phyloP scores from a whole-genome alignment of 78 protist species.

The Tieghemostelium lacteum region DNA sequence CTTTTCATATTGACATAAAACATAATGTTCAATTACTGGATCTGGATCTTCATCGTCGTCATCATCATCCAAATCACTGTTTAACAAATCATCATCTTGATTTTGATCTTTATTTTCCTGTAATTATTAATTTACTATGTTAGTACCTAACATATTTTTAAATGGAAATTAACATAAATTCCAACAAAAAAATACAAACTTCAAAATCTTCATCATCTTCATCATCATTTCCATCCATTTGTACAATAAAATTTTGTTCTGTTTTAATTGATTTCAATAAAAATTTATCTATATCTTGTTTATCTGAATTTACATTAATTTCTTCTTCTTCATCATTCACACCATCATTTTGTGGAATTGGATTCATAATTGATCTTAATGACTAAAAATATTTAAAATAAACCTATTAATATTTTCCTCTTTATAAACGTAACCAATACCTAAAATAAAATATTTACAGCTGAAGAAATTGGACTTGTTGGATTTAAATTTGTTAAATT shows the following conservation, averaged over 20 bases:
- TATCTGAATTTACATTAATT: background rate
- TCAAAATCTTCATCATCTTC: conserved; percentile 34
- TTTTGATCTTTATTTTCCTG: conserved; percentile 24
- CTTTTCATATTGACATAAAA: conserved; percentile 67
- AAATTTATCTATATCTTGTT: conserved; percentile 26
- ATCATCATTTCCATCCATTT: conserved; percentile 52
- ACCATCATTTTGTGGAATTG: conserved; percentile 69
- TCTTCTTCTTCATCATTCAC: background rate
- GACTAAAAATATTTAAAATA: conserved; percentile 12
- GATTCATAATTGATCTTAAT: conserved; percentile 47
- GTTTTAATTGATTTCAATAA: conserved; percentile 7
- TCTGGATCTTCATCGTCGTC: conserved; percentile 71
- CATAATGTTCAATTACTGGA: conserved; percentile 61
- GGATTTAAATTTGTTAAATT: background rate
- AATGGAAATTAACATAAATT: background rate
- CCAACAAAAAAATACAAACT: conserved; percentile 7
- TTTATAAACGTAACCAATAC: background rate
- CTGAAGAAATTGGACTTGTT: background rate
- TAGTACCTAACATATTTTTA: background rate
- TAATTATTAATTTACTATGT: background rate
- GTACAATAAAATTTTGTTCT: conserved; percentile 24
- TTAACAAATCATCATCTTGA: conserved; percentile 32
- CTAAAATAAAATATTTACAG: background rate
- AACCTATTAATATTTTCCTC: background rate
- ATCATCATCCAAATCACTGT: conserved; percentile 73